Conservation (phyloP, 805 yeast species). For the Metschnikowia sp. region DNA sequence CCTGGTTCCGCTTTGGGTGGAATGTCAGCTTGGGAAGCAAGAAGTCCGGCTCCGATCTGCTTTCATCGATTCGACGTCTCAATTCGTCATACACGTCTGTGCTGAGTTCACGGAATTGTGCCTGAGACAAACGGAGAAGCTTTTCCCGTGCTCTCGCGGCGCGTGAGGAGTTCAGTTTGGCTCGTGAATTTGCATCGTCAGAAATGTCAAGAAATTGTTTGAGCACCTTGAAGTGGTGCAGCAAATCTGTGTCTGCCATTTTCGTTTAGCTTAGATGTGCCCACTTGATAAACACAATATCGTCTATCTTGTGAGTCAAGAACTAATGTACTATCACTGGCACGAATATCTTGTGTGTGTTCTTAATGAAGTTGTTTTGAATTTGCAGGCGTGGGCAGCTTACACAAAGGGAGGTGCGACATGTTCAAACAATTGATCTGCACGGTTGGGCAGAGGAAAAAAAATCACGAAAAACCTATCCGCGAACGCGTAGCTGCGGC, state of each 20-base stretch:
- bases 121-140: constrained; percentile 69
- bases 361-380: no score
- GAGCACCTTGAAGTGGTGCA: constrained; percentile 47
- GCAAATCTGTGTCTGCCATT: constrained; percentile 29
- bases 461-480: background rate
- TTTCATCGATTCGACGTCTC: constrained; percentile 67
- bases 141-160: constrained; percentile 85
- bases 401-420: constrained; percentile 7
- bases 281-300: no score
- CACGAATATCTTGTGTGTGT: no score
- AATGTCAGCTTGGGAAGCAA: constrained; percentile 68
- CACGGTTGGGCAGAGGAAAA: background rate
- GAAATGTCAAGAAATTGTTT: constrained; percentile 50
- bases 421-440: background rate
- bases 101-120: constrained; percentile 84
- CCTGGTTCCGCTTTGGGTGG: constrained; percentile 94
- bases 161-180: constrained; percentile 46
- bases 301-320: no score
- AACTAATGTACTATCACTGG: no score
- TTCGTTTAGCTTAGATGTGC: background rate
- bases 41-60: constrained; percentile 55
- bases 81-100: constrained; percentile 95
- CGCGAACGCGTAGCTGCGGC: no score
- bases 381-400: background rate
- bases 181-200: constrained; percentile 39